These are phyloP conservation scores for Thelephora ganbajun DNA, from an alignment of 768 basidiomycete species.

Conservation along the genomic window DNA sequence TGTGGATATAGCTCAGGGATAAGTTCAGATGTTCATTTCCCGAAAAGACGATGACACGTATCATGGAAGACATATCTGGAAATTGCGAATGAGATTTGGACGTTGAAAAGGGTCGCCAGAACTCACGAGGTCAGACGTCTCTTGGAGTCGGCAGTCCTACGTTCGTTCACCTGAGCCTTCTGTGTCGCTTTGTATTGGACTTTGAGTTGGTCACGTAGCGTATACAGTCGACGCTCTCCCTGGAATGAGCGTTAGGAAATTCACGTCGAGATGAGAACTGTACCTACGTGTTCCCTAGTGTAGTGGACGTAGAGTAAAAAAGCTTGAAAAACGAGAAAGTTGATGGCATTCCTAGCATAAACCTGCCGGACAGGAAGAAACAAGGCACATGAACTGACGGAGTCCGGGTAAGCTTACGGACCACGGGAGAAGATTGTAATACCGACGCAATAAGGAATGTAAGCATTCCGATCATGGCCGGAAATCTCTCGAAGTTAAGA, in stretches of 20 bases:
- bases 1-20: conserved; percentile 23
- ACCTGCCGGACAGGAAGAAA: conserved; percentile 23
- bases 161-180: conserved; percentile 48
- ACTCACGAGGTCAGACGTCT: conserved; percentile 66
- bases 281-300: conserved; percentile 28
- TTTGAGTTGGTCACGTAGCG: conserved; percentile 39
- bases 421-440: background rate
- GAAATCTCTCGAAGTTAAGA: conserved; percentile 46
- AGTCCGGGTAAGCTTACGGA: conserved; percentile 13
- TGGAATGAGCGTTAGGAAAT: conserved; percentile 5
- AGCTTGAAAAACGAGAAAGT: conserved; percentile 64
- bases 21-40: background rate
- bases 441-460: conserved; percentile 42
- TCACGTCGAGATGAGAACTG: background rate
- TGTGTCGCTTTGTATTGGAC: conserved; percentile 42
- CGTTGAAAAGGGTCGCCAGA: conserved; percentile 12
- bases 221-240: conserved; percentile 34
- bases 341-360: conserved; percentile 43
- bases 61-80: conserved; percentile 66
- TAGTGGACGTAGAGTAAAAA: conserved; percentile 63
- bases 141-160: conserved; percentile 68
- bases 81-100: background rate
- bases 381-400: conserved; percentile 19
- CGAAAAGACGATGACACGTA: conserved; percentile 27
- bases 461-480: conserved; percentile 46